Evolutionary conservation across 2,329 filamentous ascomycete genomes (phyloP).

Genomic region (Hypoxylon rubiginosum): DNA sequence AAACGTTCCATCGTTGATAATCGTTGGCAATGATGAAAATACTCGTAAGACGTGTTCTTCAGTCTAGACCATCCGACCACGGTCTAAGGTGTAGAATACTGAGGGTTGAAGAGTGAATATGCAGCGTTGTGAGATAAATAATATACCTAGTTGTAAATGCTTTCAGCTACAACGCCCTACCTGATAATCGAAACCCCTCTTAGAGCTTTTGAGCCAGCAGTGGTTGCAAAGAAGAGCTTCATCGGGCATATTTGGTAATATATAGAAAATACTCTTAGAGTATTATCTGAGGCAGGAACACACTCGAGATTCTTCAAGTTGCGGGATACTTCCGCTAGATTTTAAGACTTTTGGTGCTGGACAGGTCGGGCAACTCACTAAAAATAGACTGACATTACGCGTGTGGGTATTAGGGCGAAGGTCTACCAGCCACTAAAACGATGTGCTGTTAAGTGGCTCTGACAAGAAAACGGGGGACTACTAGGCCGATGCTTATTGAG

Average conservation of each 20-base stretch:
- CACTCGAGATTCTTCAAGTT: neutral
- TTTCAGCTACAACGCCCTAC: neutral
- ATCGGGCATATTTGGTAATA: too few species aligned
- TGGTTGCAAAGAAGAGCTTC: too few species aligned
- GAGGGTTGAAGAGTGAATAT: too few species aligned
- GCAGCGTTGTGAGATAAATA: too few species aligned
- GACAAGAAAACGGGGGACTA: constrained; percentile 4
- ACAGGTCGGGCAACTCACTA: neutral
- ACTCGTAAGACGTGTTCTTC: neutral
- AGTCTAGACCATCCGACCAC: neutral
- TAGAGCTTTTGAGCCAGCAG: neutral
- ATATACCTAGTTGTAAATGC: neutral
- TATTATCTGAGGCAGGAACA: too few species aligned
- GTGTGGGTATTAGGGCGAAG: neutral
- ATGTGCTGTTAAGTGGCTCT: constrained; percentile 5
- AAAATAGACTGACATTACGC: constrained; percentile 14
- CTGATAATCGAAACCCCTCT: too few species aligned
- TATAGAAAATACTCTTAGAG: too few species aligned
- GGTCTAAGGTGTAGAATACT: neutral
- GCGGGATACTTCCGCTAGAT: too few species aligned
- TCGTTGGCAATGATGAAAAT: neutral
- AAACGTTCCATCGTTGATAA: neutral
- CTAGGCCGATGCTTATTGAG: constrained; percentile 5
- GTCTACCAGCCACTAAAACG: constrained; percentile 5
- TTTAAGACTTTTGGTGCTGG: too few species aligned